Percentiles rank a stretch among this genome's conserved stretches.
These are phyloP conservation scores for Acanthamoeba culbertsoni DNA, from an alignment of 208 protist genomes.

Conservation along the genomic window DNA sequence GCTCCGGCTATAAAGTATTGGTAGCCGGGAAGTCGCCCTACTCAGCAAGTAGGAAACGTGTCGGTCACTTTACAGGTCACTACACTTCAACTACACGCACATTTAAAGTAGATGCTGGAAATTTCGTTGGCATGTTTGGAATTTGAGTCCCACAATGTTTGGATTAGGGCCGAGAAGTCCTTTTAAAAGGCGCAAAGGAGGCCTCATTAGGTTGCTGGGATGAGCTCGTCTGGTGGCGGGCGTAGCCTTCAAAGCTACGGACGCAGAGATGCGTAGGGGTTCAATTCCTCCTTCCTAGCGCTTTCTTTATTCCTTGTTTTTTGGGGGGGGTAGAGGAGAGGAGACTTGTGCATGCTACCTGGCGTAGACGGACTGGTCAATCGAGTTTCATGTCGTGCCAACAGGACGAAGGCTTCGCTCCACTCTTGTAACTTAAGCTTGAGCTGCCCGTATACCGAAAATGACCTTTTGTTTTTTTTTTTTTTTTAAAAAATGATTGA, in stretches of 20 bases:
- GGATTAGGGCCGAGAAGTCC: not conserved
- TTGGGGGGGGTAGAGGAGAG: not conserved
- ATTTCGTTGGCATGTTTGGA: not conserved
- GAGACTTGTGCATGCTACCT: not conserved
- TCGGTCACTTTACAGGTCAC: not conserved
- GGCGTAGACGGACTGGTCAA: not conserved
- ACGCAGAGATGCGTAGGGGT: slow-evolving; percentile 47
- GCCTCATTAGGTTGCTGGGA: not conserved
- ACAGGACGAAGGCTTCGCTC: not conserved
- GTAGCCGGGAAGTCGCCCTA: not conserved
- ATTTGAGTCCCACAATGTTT: not conserved
- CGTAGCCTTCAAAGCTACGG: slow-evolving; percentile 45
- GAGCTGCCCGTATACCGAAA: slow-evolving; percentile 35
- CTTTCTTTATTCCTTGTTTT: not conserved
- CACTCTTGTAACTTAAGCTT: slow-evolving; percentile 30
- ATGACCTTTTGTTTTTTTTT: not conserved
- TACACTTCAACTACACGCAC: not conserved
- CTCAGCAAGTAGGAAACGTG: not conserved
- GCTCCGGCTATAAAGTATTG: slow-evolving; percentile 36
- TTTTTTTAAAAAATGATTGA: not conserved
- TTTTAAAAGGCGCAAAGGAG: not conserved
- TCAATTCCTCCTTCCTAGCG: slow-evolving; percentile 49
- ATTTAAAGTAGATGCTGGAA: not conserved
- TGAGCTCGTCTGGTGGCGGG: slow-evolving; percentile 44
- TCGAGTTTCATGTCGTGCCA: not conserved